Evolutionary conservation across 441 rosid species (phyloP).

Genomic region (Raphanus hybrid): DNA sequence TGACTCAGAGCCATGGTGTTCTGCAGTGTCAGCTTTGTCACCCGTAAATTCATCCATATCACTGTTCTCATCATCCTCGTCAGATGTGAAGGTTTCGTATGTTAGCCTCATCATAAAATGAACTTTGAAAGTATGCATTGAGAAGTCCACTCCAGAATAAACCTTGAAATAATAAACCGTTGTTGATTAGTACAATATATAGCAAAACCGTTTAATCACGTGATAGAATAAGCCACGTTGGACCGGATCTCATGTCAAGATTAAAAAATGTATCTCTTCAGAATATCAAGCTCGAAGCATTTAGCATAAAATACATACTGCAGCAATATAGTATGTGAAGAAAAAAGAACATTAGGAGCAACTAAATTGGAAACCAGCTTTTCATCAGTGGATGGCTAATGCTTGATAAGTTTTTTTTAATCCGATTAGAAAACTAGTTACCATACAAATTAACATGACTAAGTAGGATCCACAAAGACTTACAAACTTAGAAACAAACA

Average conservation of each 20-base stretch:
- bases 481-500: constrained; percentile 97
- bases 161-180: constrained; percentile 63
- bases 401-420: constrained; percentile 13
- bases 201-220: constrained; percentile 26
- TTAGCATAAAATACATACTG: constrained; percentile 9
- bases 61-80: constrained; percentile 67
- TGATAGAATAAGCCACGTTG: constrained; percentile 1
- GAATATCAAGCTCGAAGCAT: constrained; percentile 21
- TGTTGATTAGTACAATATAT: constrained; percentile 11
- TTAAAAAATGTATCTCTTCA: not conserved
- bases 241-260: constrained; percentile 21
- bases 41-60: constrained; percentile 55
- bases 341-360: not conserved
- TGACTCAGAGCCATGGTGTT: constrained; percentile 51
- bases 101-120: constrained; percentile 89
- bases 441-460: constrained; percentile 10
- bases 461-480: constrained; percentile 47
- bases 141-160: constrained; percentile 73
- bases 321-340: constrained; percentile 13
- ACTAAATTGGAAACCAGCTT: constrained; percentile 23
- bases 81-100: constrained; percentile 73
- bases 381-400: constrained; percentile 18
- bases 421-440: constrained; percentile 20
- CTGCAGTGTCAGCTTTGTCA: constrained; percentile 58
- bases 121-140: constrained; percentile 72